These are phyloP conservation scores for Alliaria petiolata DNA, from an alignment of 345 rosid genomes.

Conservation along the genomic window DNA sequence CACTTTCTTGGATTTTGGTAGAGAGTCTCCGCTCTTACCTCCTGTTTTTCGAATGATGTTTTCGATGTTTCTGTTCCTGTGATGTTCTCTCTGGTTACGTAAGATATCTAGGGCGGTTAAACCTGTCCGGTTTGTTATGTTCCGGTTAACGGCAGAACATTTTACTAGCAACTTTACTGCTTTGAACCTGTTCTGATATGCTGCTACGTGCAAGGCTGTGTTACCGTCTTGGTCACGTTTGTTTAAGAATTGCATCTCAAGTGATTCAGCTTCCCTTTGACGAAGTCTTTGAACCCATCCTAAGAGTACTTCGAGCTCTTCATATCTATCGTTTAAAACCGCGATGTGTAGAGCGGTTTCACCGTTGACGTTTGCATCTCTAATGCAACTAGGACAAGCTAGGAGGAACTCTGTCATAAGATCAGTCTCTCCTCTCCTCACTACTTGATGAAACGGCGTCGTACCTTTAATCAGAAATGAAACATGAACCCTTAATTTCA, in stretches of 20 bases:
- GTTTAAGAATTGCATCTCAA: conserved; percentile 17
- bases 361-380: conserved; percentile 17
- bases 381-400: conserved; percentile 22
- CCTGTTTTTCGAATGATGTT: background rate
- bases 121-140: conserved; percentile 1
- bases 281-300: conserved; percentile 25
- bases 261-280: background rate
- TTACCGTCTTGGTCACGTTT: conserved; percentile 29
- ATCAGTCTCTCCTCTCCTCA: conserved; percentile 19
- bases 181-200: conserved; percentile 17
- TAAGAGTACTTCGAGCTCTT: conserved; percentile 21
- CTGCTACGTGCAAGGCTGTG: conserved; percentile 37
- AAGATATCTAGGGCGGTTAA: conserved; percentile 25
- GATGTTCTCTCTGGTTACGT: background rate
- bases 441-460: conserved; percentile 28
- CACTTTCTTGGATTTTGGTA: background rate
- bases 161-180: conserved; percentile 16
- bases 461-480: background rate
- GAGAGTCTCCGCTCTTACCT: background rate
- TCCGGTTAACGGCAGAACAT: background rate
- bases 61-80: background rate
- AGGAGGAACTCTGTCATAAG: conserved; percentile 24
- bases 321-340: background rate
- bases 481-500: too few species aligned
- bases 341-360: conserved; percentile 35